Evolutionary conservation across 2,329 filamentous ascomycete genomes (phyloP).

Genomic region (Paecilomyces sp.): DNA sequence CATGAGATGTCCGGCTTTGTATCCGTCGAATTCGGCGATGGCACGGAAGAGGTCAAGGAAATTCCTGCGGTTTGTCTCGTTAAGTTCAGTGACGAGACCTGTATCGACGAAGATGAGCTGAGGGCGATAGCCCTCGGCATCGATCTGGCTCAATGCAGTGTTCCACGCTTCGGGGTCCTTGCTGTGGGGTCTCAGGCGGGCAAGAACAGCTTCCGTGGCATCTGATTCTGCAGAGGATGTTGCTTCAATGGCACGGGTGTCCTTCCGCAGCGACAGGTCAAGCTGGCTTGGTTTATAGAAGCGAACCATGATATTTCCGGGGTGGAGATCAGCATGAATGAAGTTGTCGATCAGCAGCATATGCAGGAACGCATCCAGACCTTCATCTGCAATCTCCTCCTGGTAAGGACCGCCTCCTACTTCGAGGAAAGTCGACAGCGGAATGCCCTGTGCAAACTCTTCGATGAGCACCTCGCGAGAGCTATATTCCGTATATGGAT

Average conservation of each 20-base stretch:
- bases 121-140: conserved; percentile 80
- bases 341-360: conserved; percentile 98
- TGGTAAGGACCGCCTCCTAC: conserved; percentile 90
- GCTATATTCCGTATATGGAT: conserved; percentile 85
- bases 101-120: conserved; percentile 98
- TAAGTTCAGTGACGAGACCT: conserved; percentile 88
- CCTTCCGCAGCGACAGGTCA: conserved; percentile 50
- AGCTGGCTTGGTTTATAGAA: conserved; percentile 82
- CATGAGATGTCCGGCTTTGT: conserved; percentile 92
- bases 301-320: conserved; percentile 98
- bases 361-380: conserved; percentile 87
- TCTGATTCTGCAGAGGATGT: conserved; percentile 53
- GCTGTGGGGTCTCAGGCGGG: conserved; percentile 67
- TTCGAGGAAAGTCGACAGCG: conserved; percentile 80
- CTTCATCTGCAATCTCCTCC: conserved; percentile 88
- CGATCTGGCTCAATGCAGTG: conserved; percentile 65
- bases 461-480: conserved; percentile 89
- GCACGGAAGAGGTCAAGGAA: conserved; percentile 95
- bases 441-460: conserved; percentile 92
- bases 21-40: conserved; percentile 93
- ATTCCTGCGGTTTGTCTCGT: conserved; percentile 75
- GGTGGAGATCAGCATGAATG: conserved; percentile 90
- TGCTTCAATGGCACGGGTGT: conserved; percentile 34
- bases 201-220: conserved; percentile 80
- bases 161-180: conserved; percentile 65